These are phyloP conservation scores for Puccinellia tenuiflora DNA, from an alignment of 176 grass and related monocot species.

Conservation along the genomic window DNA sequence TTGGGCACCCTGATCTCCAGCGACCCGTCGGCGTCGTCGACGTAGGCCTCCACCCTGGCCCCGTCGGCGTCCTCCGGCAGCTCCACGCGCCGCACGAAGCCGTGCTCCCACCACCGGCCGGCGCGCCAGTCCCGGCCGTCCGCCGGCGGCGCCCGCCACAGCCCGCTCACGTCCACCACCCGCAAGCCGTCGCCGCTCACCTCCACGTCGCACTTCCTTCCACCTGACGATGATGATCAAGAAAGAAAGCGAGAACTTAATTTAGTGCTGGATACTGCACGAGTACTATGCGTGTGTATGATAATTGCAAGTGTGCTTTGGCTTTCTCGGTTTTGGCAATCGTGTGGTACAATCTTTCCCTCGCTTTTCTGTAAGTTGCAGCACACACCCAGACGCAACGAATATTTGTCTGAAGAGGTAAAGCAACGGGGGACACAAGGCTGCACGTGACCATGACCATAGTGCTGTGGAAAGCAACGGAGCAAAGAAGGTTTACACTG, in stretches of 20 bases:
- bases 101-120: constrained; percentile 86
- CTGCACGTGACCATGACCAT: constrained; percentile 11
- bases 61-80: constrained; percentile 69
- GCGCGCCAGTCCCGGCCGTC: constrained; percentile 67
- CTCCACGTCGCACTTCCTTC: constrained; percentile 76
- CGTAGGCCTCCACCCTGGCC: constrained; percentile 64
- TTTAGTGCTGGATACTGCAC: background rate
- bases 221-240: constrained; percentile 30
- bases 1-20: constrained; percentile 79
- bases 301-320: background rate
- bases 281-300: background rate
- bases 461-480: background rate
- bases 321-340: constrained; percentile 22
- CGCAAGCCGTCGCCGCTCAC: constrained; percentile 51
- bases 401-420: constrained; percentile 2
- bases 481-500: background rate
- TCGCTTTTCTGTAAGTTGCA: background rate
- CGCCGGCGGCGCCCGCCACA: constrained; percentile 44
- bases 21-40: constrained; percentile 46
- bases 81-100: constrained; percentile 83
- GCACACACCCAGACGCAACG: constrained; percentile 30
- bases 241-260: background rate
- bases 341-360: background rate
- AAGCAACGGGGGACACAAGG: background rate
- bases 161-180: constrained; percentile 81